These are phyloP conservation scores for Fusarium verrucosum DNA, from an alignment of 2,329 filamentous ascomycete species.

Conservation along the genomic window DNA sequence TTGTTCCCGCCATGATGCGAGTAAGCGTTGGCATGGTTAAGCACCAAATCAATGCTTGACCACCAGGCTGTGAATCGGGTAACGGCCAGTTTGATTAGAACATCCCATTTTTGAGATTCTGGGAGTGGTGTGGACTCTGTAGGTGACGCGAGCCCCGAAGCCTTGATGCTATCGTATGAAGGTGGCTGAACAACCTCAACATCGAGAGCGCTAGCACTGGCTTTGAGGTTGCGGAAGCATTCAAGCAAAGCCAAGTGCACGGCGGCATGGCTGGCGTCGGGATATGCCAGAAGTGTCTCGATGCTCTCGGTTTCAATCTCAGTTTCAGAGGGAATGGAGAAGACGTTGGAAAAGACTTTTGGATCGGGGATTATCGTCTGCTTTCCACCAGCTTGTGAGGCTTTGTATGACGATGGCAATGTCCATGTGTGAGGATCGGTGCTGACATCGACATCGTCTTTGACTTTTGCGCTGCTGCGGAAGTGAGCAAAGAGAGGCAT, in stretches of 20 bases:
- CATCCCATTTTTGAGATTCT: constrained; percentile 23
- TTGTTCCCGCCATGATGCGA: constrained; percentile 15
- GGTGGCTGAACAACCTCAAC: constrained; percentile 5
- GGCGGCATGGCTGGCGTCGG: constrained; percentile 24
- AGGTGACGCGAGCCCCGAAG: neutral
- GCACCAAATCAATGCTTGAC: constrained; percentile 21
- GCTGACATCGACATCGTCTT: neutral
- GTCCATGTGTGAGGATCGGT: constrained; percentile 23
- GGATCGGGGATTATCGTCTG: constrained; percentile 16
- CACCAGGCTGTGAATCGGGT: constrained; percentile 26
- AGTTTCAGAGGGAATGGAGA: neutral
- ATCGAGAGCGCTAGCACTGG: constrained; percentile 10
- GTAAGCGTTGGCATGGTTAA: constrained; percentile 17
- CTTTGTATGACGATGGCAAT: constrained; percentile 18
- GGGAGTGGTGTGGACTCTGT: neutral
- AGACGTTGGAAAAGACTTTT: constrained; percentile 14
- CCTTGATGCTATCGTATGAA: constrained; percentile 1
- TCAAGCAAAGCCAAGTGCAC: constrained; percentile 26
- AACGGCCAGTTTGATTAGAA: constrained; percentile 19
- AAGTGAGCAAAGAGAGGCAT: constrained; percentile 19
- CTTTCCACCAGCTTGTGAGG: constrained; percentile 2
- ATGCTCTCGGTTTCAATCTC: neutral
- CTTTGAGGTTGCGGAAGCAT: constrained; percentile 18
- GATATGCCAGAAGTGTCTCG: constrained; percentile 7
- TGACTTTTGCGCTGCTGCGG: neutral